Evolutionary conservation across 139 green algal genomes (phyloP).

Genomic region (Limnomonas spitsbergensis): DNA sequence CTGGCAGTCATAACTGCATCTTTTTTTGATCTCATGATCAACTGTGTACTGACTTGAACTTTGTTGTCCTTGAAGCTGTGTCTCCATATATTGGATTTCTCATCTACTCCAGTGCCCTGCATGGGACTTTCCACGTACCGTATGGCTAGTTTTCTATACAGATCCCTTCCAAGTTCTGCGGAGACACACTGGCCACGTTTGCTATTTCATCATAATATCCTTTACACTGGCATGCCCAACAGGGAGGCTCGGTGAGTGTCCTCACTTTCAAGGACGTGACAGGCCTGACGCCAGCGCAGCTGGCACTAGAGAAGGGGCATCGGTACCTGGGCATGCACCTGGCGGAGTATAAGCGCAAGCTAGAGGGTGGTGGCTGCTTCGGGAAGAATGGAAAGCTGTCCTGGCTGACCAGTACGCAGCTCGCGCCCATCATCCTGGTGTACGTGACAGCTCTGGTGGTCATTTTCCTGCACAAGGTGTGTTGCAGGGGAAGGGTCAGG

Average conservation of each 20-base stretch:
- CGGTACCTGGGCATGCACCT: constrained; percentile 70
- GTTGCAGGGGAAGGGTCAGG: background rate
- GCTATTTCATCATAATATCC: too few species aligned
- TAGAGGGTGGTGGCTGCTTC: constrained; percentile 31
- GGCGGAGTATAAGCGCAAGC: constrained; percentile 51
- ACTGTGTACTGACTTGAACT: too few species aligned
- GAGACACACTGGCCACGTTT: too few species aligned
- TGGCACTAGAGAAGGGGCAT: constrained; percentile 92
- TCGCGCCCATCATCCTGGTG: constrained; percentile 78
- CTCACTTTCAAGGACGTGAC: constrained; percentile 72
- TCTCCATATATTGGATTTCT: too few species aligned
- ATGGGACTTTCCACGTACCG: too few species aligned
- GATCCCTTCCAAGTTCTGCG: too few species aligned
- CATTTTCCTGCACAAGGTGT: constrained; percentile 63
- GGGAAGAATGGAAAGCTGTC: constrained; percentile 48
- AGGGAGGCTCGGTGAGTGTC: constrained; percentile 55
- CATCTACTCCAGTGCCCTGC: too few species aligned
- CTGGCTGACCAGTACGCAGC: constrained; percentile 64
- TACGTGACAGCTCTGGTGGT: constrained; percentile 67
- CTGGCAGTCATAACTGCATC: too few species aligned
- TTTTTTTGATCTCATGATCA: too few species aligned
- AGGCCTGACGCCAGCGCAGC: constrained; percentile 79
- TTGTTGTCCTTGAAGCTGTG: too few species aligned
- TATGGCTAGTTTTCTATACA: too few species aligned
- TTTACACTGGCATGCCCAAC: too few species aligned